These are phyloP conservation scores for Serpula lacrymans DNA, from an alignment of 768 basidiomycete species.

Conservation along the genomic window DNA sequence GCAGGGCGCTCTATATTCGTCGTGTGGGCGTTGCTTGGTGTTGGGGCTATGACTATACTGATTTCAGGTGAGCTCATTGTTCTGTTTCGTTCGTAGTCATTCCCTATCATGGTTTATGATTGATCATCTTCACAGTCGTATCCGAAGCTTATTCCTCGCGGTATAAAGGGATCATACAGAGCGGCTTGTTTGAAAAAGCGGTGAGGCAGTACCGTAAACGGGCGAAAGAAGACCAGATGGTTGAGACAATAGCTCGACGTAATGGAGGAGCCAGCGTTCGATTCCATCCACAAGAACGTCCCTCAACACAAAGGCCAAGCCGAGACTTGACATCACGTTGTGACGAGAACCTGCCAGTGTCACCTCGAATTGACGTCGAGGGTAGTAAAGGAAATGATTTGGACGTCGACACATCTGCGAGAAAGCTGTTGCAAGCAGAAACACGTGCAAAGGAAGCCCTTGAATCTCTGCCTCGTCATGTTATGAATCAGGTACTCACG, in stretches of 20 bases:
- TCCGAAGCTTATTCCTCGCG: conserved; percentile 63
- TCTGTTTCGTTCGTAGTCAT: not conserved
- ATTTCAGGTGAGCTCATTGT: conserved; percentile 53
- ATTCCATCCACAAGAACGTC: conserved; percentile 2
- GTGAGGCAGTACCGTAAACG: conserved; percentile 43
- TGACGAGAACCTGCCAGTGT: too few relatives aligned
- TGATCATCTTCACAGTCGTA: conserved; percentile 39
- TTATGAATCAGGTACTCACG: conserved; percentile 33
- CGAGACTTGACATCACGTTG: too few relatives aligned
- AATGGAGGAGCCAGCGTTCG: conserved; percentile 3
- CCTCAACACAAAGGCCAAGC: not conserved
- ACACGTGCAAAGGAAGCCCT: conserved; percentile 25
- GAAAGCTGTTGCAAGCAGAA: conserved; percentile 6
- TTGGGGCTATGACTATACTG: conserved; percentile 72
- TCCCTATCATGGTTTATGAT: not conserved
- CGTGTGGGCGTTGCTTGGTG: conserved; percentile 74
- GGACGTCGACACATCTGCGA: not conserved
- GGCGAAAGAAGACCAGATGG: conserved; percentile 10
- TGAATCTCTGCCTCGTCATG: conserved; percentile 36
- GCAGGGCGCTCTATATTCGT: conserved; percentile 76
- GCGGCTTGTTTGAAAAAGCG: conserved; percentile 41
- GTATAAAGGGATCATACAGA: conserved; percentile 57
- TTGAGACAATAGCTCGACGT: conserved; percentile 3
- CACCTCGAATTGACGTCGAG: not conserved
- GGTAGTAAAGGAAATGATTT: not conserved